These are phyloP conservation scores for Voacanga thouarsii DNA, from an alignment of 257 asterid genomes.

Conservation along the genomic window DNA sequence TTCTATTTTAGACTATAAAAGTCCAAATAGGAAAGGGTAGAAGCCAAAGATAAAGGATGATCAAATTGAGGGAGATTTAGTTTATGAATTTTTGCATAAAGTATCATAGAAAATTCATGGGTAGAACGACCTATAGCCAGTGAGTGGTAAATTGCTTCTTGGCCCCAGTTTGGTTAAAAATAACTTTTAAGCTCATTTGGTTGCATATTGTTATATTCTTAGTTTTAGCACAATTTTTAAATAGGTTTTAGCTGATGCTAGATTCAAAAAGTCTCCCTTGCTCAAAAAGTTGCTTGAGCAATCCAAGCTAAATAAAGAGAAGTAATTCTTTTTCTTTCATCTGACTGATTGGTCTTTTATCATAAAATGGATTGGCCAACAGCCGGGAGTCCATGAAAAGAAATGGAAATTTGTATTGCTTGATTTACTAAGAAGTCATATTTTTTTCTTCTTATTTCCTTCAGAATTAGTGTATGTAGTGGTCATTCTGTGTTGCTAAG, in stretches of 20 bases:
- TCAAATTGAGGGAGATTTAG: too few species aligned
- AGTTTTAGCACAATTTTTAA: too few species aligned
- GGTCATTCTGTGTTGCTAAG: neutral
- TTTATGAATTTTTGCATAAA: too few species aligned
- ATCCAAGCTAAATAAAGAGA: conserved; percentile 65
- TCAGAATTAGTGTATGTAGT: neutral
- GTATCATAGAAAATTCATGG: neutral
- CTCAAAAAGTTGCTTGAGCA: conserved; percentile 68
- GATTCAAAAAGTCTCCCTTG: conserved; percentile 75
- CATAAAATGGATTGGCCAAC: neutral
- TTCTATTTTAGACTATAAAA: too few species aligned
- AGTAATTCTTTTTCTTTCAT: conserved; percentile 37
- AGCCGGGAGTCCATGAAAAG: neutral
- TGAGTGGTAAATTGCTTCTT: neutral
- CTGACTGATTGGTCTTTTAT: neutral
- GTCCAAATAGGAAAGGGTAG: too few species aligned
- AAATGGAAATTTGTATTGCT: neutral
- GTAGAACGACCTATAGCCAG: neutral
- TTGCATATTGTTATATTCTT: too few species aligned
- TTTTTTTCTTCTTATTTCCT: neutral
- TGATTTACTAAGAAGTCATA: neutral
- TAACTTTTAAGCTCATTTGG: neutral
- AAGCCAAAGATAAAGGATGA: too few species aligned
- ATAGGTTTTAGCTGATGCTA: conserved; percentile 40
- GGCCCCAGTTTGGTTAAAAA: neutral